Evolutionary conservation across 148 eudicot genomes (phyloP), one percentile per base, ranked within the genome.

Genomic region (Polygonum aviculare): DNA sequence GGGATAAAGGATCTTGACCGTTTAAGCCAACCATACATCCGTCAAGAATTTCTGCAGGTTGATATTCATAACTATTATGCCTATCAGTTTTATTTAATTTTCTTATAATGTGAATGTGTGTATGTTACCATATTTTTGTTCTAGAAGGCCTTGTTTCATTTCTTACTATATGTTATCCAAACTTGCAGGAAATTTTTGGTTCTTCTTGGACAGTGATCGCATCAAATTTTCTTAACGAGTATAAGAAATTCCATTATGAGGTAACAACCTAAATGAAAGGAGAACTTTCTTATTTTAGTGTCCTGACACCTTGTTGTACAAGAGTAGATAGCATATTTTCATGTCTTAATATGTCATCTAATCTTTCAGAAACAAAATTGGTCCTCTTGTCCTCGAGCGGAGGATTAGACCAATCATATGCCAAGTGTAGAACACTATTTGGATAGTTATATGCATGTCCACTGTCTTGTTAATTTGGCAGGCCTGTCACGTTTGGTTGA

Each of bases 1-100:
- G 98, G 98, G 76, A 84, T 95, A 82, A 90, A 93, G 92, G 98
- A 95, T 80, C 91, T 95, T 76, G 86, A 95, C 75, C 91, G 96
- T 77, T 82, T 95, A 82, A 88, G 92, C 81, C 88, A 77, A 73
- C 98, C 98, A 75, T 90, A 89, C 86, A 87, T 95, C 77, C 87
- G 78, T 65, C 89, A 85, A 62, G 89, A 87, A 76, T 81, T 85
- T 80, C 75, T 95, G 82, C 83, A 90, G 96, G 98, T 92, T 59
- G 44, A 8, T 52, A 75, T 78, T 76, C 59, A 39, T 81, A 16
- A 10, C 15, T 35, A 41, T 67, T 67, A 36, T 15, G 45, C 35
- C 41, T 33, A 31, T 63, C 70, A 63, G 3, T 63, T 33, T 26
- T 63, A 63, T 63, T 33, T 6, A 57, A 21, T 63, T 63, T 33